These are phyloP conservation scores for Boletellus ananas DNA, from an alignment of 768 basidiomycete species.

Conservation along the genomic window DNA sequence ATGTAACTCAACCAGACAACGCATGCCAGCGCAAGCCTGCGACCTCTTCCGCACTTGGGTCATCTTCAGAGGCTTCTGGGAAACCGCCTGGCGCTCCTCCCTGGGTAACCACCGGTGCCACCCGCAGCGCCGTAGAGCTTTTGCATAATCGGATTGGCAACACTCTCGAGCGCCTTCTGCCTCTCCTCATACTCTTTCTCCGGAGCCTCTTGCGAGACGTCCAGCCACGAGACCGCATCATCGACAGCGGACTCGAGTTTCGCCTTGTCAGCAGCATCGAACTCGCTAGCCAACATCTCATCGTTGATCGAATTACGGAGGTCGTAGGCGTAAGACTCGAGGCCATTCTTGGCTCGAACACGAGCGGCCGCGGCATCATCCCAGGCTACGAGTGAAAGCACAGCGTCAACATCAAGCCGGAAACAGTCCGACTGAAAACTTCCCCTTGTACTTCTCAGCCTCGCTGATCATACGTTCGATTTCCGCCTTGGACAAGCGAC, in stretches of 20 bases:
- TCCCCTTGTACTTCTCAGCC: slow-evolving; percentile 89
- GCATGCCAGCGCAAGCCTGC: slow-evolving; percentile 19
- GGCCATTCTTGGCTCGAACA: slow-evolving; percentile 82
- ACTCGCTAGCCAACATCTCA: slow-evolving; percentile 84
- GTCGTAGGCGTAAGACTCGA: slow-evolving; percentile 95
- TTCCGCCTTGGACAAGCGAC: slow-evolving; percentile 94
- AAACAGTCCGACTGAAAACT: slow-evolving; percentile 16
- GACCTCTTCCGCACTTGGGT: slow-evolving; percentile 90
- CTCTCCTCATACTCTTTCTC: slow-evolving; percentile 92
- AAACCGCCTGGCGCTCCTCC: slow-evolving; percentile 65
- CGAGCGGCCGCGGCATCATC: slow-evolving; percentile 83
- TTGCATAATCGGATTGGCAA: slow-evolving; percentile 76
- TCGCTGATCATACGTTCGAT: slow-evolving; percentile 97
- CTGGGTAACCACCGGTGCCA: slow-evolving; percentile 50
- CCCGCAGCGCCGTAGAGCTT: slow-evolving; percentile 64
- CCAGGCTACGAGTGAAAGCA: slow-evolving; percentile 48
- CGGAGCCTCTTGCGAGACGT: slow-evolving; percentile 80
- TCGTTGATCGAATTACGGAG: slow-evolving; percentile 85
- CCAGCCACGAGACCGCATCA: slow-evolving; percentile 84
- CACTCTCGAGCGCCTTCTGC: slow-evolving; percentile 87
- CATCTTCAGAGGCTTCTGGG: slow-evolving; percentile 71
- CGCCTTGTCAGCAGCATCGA: slow-evolving; percentile 83
- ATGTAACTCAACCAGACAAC: slow-evolving; percentile 28
- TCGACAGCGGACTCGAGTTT: no score
- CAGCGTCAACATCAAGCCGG: slow-evolving; percentile 8